Evolutionary conservation across 2,329 filamentous ascomycete genomes (phyloP).

Genomic region (Arthrocladium fulminans): DNA sequence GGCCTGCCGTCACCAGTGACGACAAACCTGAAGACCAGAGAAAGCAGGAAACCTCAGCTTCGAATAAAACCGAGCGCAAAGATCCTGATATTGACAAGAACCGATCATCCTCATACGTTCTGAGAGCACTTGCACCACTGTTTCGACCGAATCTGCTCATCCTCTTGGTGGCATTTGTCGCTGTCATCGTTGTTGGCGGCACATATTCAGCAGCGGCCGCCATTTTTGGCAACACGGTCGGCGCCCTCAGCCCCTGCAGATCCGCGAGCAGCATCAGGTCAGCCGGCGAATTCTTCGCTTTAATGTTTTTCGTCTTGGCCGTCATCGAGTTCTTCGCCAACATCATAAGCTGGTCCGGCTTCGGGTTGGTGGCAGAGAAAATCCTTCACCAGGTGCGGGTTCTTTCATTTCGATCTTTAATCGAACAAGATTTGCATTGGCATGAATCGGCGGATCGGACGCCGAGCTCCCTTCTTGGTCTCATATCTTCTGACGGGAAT

Average conservation of each 20-base stretch:
- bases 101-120: constrained; percentile 14
- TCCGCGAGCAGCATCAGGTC: constrained; percentile 40
- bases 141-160: constrained; percentile 38
- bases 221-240: constrained; percentile 53
- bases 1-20: not conserved
- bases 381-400: constrained; percentile 14
- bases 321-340: constrained; percentile 55
- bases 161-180: constrained; percentile 42
- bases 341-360: constrained; percentile 44
- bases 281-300: constrained; percentile 45
- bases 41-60: not conserved
- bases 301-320: constrained; percentile 54
- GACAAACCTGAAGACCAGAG: not conserved
- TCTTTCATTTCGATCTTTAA: constrained; percentile 18
- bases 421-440: constrained; percentile 42
- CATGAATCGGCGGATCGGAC: constrained; percentile 57
- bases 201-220: constrained; percentile 50
- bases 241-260: constrained; percentile 48
- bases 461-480: constrained; percentile 53
- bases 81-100: constrained; percentile 10
- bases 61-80: constrained; percentile 13
- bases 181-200: constrained; percentile 46
- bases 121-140: constrained; percentile 30
- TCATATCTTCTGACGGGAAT: constrained; percentile 61
- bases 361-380: constrained; percentile 16